Evolutionary conservation across 345 rosid species (phyloP).

Genomic region (Kandelia obovata): DNA sequence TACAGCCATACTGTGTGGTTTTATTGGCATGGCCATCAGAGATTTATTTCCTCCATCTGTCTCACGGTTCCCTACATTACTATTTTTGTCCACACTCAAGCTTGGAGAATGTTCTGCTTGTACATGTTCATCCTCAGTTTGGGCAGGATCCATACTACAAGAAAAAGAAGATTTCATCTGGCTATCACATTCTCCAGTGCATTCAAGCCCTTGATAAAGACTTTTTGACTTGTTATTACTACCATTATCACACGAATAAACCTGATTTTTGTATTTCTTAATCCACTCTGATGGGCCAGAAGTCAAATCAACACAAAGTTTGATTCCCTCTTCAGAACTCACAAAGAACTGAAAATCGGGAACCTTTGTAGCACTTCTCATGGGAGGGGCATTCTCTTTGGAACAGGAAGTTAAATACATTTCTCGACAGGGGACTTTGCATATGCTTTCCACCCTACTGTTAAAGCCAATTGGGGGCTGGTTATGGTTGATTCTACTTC

Average conservation of each 20-base stretch:
- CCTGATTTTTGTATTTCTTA: constrained; percentile 50
- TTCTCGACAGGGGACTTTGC: constrained; percentile 24
- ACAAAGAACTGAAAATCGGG: constrained; percentile 68
- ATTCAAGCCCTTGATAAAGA: constrained; percentile 38
- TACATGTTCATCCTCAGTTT: constrained; percentile 30
- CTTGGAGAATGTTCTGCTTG: constrained; percentile 28
- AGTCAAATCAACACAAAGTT: constrained; percentile 67
- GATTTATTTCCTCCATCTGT: constrained; percentile 34
- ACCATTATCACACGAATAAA: constrained; percentile 44
- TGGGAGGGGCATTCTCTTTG: constrained; percentile 20
- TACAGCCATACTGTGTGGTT: constrained; percentile 18
- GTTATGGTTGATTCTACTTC: constrained; percentile 15
- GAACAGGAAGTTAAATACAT: constrained; percentile 30
- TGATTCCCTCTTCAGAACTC: constrained; percentile 67
- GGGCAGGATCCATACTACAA: constrained; percentile 22
- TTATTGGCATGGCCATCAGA: constrained; percentile 23
- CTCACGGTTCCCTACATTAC: constrained; percentile 25
- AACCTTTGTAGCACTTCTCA: constrained; percentile 14
- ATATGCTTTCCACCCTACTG: constrained; percentile 24
- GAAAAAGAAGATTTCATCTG: constrained; percentile 34
- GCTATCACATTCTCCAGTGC: constrained; percentile 43
- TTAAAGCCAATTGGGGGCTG: constrained; percentile 23
- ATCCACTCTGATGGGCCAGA: constrained; percentile 69
- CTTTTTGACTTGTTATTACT: constrained; percentile 35
- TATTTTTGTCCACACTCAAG: constrained; percentile 31